These are phyloP conservation scores for Neofusicoccum laricinum DNA, from an alignment of 2,329 filamentous ascomycete genomes.

Conservation along the genomic window DNA sequence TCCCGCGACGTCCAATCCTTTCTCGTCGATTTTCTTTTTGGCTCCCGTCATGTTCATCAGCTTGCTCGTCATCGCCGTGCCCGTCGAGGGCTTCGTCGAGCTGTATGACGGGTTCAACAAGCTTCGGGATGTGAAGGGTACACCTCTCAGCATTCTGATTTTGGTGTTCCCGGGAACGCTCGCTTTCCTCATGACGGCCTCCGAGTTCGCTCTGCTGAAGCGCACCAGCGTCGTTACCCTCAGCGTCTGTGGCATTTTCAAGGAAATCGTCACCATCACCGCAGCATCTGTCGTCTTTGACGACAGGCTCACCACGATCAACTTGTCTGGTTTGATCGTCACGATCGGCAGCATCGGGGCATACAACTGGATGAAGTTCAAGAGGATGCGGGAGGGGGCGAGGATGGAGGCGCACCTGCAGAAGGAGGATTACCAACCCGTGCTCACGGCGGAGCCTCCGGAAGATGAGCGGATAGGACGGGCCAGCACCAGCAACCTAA, in stretches of 20 bases:
- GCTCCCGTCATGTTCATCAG: conserved; percentile 93
- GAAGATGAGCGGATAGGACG: conserved; percentile 23
- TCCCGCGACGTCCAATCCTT: conserved; percentile 92
- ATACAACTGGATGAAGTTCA: conserved; percentile 95
- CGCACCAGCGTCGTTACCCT: conserved; percentile 94
- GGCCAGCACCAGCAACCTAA: conserved; percentile 29
- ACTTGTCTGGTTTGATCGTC: conserved; percentile 80
- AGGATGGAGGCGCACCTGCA: conserved; percentile 44
- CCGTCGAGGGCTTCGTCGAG: conserved; percentile 74
- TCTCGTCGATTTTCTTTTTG: conserved; percentile 96
- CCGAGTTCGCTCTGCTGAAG: conserved; percentile 91
- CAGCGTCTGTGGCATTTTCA: conserved; percentile 97
- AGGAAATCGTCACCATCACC: conserved; percentile 94
- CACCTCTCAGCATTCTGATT: conserved; percentile 64
- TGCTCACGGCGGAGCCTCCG: conserved; percentile 29
- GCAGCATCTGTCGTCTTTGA: conserved; percentile 86
- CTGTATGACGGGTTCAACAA: conserved; percentile 64
- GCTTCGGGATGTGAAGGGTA: conserved; percentile 67
- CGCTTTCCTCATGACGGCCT: conserved; percentile 94
- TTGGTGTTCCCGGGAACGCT: conserved; percentile 86
- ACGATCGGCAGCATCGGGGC: conserved; percentile 82
- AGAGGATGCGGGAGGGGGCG: conserved; percentile 80
- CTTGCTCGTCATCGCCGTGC: conserved; percentile 75
- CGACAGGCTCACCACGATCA: conserved; percentile 82
- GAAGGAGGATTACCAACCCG: conserved; percentile 38